Conservation (phyloP, 2,329 filamentous ascomycete genomes). For the Colletotrichum chrysophilum region DNA sequence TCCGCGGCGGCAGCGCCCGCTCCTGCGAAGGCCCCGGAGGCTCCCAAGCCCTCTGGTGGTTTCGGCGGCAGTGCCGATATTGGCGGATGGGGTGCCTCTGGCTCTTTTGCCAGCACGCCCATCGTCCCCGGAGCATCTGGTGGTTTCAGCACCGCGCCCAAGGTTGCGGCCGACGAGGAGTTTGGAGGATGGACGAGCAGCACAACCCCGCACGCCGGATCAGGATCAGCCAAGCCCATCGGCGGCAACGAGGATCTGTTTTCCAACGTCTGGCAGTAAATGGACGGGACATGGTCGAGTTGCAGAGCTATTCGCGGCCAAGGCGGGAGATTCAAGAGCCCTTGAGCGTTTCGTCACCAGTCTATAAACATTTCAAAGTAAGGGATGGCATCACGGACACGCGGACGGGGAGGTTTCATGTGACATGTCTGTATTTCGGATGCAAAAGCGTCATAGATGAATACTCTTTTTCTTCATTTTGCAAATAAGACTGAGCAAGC, state of each 20-base stretch:
- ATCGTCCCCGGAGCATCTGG: constrained; percentile 68
- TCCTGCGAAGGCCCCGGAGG: constrained; percentile 58
- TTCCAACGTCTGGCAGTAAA: constrained; percentile 90
- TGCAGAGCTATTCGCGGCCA: background rate
- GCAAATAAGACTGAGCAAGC: background rate
- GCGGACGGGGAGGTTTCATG: background rate
- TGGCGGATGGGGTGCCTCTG: constrained; percentile 57
- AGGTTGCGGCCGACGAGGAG: constrained; percentile 88
- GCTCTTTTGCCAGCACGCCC: constrained; percentile 61
- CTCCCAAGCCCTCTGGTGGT: constrained; percentile 32
- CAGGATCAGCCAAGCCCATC: constrained; percentile 54
- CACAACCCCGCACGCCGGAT: constrained; percentile 50
- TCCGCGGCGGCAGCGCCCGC: constrained; percentile 47
- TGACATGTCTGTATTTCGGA: background rate
- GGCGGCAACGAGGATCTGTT: constrained; percentile 85
- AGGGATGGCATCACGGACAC: background rate
- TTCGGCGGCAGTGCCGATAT: constrained; percentile 61
- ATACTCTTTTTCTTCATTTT: background rate
- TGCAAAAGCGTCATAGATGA: constrained; percentile 17
- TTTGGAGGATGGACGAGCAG: constrained; percentile 94
- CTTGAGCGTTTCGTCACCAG: background rate
- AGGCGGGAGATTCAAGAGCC: background rate
- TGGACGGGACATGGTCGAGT: background rate
- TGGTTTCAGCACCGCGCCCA: constrained; percentile 68
- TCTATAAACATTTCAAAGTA: background rate